phyloP scores from a whole-genome alignment of 352 stramenopile species.

The Phytophthora hibernalis region DNA sequence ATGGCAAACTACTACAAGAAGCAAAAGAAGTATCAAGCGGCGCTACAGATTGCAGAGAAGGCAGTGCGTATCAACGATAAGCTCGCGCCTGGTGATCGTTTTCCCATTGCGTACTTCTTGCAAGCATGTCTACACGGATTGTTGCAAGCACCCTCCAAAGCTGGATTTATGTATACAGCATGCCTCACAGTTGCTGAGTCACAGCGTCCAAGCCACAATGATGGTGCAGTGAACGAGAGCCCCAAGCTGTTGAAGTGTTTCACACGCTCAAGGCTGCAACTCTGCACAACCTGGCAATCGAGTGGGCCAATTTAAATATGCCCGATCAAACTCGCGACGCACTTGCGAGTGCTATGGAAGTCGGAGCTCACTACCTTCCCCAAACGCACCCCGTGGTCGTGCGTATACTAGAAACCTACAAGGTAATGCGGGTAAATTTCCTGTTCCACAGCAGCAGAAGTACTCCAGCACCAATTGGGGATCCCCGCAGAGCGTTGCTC shows the following conservation, averaged over 20 bases:
- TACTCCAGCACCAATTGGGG: not conserved
- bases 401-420: conserved; percentile 74
- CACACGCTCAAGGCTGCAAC: conserved; percentile 60
- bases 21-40: conserved; percentile 76
- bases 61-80: conserved; percentile 71
- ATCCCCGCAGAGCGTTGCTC: not conserved
- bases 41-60: conserved; percentile 64
- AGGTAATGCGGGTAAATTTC: conserved; percentile 74
- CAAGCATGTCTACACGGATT: conserved; percentile 66
- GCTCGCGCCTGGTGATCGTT: conserved; percentile 52
- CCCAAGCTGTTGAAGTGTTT: conserved; percentile 49
- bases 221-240: conserved; percentile 15
- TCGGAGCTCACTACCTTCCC: conserved; percentile 56
- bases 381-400: conserved; percentile 62
- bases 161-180: conserved; percentile 69
- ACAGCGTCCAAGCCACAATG: conserved; percentile 30
- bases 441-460: conserved; percentile 45
- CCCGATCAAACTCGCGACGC: conserved; percentile 64
- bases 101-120: conserved; percentile 71
- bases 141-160: conserved; percentile 62
- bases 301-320: conserved; percentile 73
- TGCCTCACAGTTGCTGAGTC: conserved; percentile 52
- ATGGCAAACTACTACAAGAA: conserved; percentile 82
- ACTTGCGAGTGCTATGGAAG: conserved; percentile 67
- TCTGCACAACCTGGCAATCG: conserved; percentile 77